Base-by-base conservation (phyloP, 805 yeast genomes). In the Kuraishia cidri region DNA sequence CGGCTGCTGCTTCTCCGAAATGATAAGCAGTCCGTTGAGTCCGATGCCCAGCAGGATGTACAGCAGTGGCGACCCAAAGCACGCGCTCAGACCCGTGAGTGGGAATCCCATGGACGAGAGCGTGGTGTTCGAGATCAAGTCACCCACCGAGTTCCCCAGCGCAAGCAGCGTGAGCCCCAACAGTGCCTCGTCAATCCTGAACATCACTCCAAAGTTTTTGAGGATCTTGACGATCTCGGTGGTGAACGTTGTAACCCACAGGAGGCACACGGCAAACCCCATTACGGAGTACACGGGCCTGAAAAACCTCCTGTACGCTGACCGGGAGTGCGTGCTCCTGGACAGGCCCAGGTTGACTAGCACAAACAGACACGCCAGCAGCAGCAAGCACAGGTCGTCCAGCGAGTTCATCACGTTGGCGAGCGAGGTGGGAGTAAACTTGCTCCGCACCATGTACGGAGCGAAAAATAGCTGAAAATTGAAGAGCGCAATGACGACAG, bases 31-130 rank as follows among this genome's bases (percentile, higher is more conserved):
- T 2, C 72, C 66, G 44, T 69, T 69, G 10, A 62, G 43, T 0
- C 79, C 79, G 14, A 72, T 54, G 2, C 78, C 79, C 13, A 70
- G 46, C 37, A 71, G 48, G 6, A 68, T 61, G 27, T 67, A 56
- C 10, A 72, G 43, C 10, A 72, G 48, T 0, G 76, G 75, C 1
- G 78, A 66, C 1, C 79, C 78, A 36, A 71, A 56, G 40, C 77
- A 70, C 1, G 78, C 64, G 40, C 66, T 66, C 6, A 72, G 47
- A 0, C 76, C 77, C 8, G 62, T 62, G 6, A 62, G 43, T 6
- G 72, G 62, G 9, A 52, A 37, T 1, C 60, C 62, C 6, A 54
- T 33, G 3, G 48, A 48, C 2, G 61, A 45, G 10, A 72, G 48
- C 6, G 75, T 65, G 3, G 60, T 44, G 39, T 72, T 69, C n/a